Evolutionary conservation across 495 filamentous ascomycete species (phyloP).

Genomic region (Sordaria brevicollis): DNA sequence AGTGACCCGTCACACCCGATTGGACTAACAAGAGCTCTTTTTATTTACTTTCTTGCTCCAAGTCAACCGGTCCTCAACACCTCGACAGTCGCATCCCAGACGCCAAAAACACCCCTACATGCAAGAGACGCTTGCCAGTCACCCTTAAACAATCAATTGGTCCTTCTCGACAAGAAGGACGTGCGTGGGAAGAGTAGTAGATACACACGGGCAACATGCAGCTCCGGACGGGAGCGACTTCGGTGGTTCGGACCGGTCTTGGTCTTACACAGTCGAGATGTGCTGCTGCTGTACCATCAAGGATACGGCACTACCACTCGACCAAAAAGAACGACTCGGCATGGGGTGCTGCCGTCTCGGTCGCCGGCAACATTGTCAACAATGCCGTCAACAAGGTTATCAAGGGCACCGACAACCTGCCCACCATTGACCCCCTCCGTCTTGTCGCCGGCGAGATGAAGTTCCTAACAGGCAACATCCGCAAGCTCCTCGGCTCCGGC

Average conservation of each 20-base stretch:
- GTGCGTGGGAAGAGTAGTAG: slow-evolving; percentile 8
- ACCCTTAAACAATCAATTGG: slow-evolving; percentile 13
- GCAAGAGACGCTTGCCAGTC: slow-evolving; percentile 4
- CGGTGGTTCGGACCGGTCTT: slow-evolving; percentile 16
- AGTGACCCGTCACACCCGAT: neutral
- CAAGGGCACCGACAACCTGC: slow-evolving; percentile 38
- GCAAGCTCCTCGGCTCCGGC: slow-evolving; percentile 77
- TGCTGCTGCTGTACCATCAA: too few species aligned
- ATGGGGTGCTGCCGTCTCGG: slow-evolving; percentile 56
- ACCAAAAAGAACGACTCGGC: slow-evolving; percentile 29
- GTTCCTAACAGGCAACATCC: slow-evolving; percentile 80
- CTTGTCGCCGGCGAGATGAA: slow-evolving; percentile 94
- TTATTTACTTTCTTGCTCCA: neutral
- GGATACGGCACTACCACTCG: slow-evolving; percentile 29
- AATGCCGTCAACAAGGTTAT: slow-evolving; percentile 52
- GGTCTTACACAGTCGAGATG: slow-evolving; percentile 16
- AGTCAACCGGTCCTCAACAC: neutral
- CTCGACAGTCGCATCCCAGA: neutral
- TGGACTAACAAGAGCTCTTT: neutral
- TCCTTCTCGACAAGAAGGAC: slow-evolving; percentile 9
- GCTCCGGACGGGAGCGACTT: slow-evolving; percentile 27
- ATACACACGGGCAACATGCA: slow-evolving; percentile 21
- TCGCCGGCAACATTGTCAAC: slow-evolving; percentile 64
- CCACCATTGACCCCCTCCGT: slow-evolving; percentile 57
- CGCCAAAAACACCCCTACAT: neutral